Conservation (phyloP, 768 basidiomycete species). For the Kwoniella sp. region DNA sequence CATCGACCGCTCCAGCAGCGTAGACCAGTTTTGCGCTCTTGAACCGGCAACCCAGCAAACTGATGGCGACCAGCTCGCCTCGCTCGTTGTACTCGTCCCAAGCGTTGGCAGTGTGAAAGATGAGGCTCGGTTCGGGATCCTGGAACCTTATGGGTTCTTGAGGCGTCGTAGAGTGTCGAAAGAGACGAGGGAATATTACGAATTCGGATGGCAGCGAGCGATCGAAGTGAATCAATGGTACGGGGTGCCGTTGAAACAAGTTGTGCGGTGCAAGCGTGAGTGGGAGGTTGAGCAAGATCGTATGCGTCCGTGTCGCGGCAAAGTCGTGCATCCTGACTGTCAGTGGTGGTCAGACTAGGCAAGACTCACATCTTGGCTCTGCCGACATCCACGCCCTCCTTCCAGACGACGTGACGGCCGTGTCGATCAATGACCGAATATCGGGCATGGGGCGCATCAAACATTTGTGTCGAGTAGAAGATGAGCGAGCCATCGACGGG, state of each 20-base stretch:
- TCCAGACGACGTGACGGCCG: conserved; percentile 45
- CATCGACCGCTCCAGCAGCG: conserved; percentile 49
- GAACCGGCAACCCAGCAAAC: conserved; percentile 51
- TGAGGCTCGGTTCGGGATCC: conserved; percentile 49
- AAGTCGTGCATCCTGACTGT: conserved; percentile 52
- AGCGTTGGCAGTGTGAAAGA: conserved; percentile 53
- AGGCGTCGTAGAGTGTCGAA: conserved; percentile 18
- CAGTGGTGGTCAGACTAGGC: not conserved
- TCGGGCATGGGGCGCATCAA: conserved; percentile 37
- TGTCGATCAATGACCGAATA: conserved; percentile 46
- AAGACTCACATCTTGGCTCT: conserved; percentile 43
- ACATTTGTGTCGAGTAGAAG: conserved; percentile 48
- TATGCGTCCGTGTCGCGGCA: conserved; percentile 48
- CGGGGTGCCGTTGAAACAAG: conserved; percentile 42
- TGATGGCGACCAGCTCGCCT: conserved; percentile 34
- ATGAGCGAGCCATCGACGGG: conserved; percentile 44
- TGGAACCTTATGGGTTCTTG: conserved; percentile 40
- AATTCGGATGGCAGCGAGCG: conserved; percentile 49
- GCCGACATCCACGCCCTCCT: conserved; percentile 42
- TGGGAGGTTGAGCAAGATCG: conserved; percentile 52
- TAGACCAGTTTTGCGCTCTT: conserved; percentile 51
- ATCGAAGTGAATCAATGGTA: conserved; percentile 49
- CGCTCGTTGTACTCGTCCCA: conserved; percentile 44
- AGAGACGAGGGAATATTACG: conserved; percentile 49
- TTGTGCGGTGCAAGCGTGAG: conserved; percentile 51